Conservation (phyloP, 2,329 filamentous ascomycete species). For the Ambrosiella xylebori region DNA sequence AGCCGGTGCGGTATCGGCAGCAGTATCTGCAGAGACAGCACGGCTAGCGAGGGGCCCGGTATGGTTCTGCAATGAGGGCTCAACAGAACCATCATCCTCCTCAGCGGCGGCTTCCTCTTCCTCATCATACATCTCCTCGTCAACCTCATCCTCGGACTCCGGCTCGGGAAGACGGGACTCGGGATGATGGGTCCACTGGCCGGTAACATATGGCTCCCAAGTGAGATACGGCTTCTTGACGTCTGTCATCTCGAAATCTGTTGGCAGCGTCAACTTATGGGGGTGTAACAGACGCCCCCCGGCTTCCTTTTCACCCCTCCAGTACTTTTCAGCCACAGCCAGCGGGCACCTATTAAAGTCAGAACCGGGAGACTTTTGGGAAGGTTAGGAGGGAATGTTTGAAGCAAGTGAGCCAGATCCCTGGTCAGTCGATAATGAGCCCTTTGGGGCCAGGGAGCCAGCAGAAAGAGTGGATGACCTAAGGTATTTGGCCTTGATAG, state of each 20-base stretch:
- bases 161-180: constrained; percentile 18
- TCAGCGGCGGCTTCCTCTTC: constrained; percentile 16
- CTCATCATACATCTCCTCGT: constrained; percentile 17
- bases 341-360: background rate
- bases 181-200: constrained; percentile 24
- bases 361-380: too few relatives aligned
- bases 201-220: constrained; percentile 25
- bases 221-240: constrained; percentile 20
- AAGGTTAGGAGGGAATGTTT: background rate
- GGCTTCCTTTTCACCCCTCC: constrained; percentile 14
- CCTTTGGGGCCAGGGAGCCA: background rate
- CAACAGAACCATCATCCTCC: constrained; percentile 14
- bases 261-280: background rate
- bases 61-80: constrained; percentile 1
- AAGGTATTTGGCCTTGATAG: constrained; percentile 10
- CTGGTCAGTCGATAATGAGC: background rate
- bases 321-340: constrained; percentile 2
- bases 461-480: background rate
- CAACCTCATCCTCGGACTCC: constrained; percentile 16
- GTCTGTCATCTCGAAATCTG: background rate
- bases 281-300: constrained; percentile 13
- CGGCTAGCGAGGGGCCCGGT: constrained; percentile 11
- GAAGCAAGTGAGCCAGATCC: background rate
- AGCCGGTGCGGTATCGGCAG: constrained; percentile 2
- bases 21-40: constrained; percentile 10